phyloP scores from a whole-genome alignment of 2,329 filamentous ascomycete species.

The Sporothrix globosa region DNA sequence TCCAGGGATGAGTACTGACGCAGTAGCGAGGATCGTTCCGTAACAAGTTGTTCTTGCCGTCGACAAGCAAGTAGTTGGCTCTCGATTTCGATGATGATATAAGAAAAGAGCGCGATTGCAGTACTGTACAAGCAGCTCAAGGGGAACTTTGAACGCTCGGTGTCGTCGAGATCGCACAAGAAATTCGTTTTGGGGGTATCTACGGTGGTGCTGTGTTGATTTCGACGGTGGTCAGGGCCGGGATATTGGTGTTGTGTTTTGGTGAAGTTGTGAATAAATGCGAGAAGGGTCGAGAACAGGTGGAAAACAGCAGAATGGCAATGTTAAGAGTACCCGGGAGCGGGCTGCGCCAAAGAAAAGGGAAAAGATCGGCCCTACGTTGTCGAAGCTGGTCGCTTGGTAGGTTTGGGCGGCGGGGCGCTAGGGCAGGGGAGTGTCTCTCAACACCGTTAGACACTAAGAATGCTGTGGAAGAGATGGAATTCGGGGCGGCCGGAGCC shows the following conservation, averaged over 20 bases:
- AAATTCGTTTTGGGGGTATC: not conserved
- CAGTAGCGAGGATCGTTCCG: not conserved
- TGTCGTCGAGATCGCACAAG: not conserved
- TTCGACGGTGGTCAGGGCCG: not conserved
- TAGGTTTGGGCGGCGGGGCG: slow-evolving; percentile 7
- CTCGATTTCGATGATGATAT: not conserved
- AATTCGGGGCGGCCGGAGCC: not conserved
- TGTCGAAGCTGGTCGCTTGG: not conserved
- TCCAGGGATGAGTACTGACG: not conserved
- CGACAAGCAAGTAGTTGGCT: not conserved
- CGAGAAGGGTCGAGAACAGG: not conserved
- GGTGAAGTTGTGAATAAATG: not conserved
- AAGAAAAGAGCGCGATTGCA: not conserved
- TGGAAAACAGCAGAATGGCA: slow-evolving; percentile 5
- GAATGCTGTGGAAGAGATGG: slow-evolving; percentile 13
- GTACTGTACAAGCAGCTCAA: not conserved
- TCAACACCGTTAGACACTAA: not conserved
- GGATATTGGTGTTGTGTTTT: not conserved
- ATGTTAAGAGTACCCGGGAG: slow-evolving; percentile 8
- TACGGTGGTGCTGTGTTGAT: not conserved
- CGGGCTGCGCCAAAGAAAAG: slow-evolving; percentile 18
- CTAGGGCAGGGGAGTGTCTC: slow-evolving; percentile 24
- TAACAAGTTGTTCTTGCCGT: not conserved
- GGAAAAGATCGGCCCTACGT: slow-evolving; percentile 22
- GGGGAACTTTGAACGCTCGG: not conserved